Evolutionary conservation across 2,329 filamentous ascomycete species (phyloP).

Genomic region (Epichloe sp.): DNA sequence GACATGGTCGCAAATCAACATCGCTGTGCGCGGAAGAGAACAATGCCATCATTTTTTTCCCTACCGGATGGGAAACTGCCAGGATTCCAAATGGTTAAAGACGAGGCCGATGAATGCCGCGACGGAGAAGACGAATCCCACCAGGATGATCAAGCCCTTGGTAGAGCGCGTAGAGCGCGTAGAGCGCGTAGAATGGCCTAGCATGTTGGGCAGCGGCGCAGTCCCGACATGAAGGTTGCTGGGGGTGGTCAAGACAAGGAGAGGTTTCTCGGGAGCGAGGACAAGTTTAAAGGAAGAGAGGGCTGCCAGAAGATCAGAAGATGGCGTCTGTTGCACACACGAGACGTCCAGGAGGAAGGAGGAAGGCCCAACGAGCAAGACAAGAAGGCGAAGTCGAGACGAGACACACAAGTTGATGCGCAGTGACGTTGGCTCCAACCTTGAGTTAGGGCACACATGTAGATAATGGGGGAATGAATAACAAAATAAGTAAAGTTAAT

Average conservation of each 20-base stretch:
- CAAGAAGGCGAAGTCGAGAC: too few relatives aligned
- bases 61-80: constrained; percentile 12
- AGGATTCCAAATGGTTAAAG: constrained; percentile 20
- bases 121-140: constrained; percentile 20
- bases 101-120: constrained; percentile 18
- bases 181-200: constrained; percentile 17
- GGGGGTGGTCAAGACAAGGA: neutral
- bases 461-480: too few relatives aligned
- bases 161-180: constrained; percentile 21
- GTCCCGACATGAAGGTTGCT: neutral
- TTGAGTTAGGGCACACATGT: too few relatives aligned
- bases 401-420: too few relatives aligned
- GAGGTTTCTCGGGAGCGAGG: too few relatives aligned
- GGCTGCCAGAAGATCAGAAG: too few relatives aligned
- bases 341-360: too few relatives aligned
- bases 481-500: too few relatives aligned
- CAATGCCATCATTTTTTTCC: neutral
- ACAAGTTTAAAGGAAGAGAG: too few relatives aligned
- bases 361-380: too few relatives aligned
- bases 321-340: too few relatives aligned
- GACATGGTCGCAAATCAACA: neutral
- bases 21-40: neutral
- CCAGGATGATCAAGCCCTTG: constrained; percentile 16
- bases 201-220: constrained; percentile 10
- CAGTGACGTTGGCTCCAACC: too few relatives aligned